Percentiles rank a stretch among this genome's conserved stretches.
These are phyloP conservation scores for Alectoria sarmentosa DNA, from an alignment of 495 filamentous ascomycete genomes.

Conservation along the genomic window DNA sequence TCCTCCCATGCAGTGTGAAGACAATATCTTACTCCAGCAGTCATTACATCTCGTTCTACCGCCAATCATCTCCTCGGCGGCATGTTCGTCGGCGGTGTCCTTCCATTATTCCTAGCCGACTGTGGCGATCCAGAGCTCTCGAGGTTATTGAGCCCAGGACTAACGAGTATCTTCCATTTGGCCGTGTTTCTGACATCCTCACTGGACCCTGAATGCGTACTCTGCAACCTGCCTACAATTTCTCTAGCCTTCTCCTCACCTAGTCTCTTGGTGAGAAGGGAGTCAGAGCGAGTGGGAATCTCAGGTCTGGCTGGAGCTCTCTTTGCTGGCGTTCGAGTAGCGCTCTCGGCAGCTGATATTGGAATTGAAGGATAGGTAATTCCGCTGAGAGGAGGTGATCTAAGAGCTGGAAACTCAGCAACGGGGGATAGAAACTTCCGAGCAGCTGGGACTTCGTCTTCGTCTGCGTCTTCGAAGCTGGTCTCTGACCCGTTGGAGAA, in stretches of 20 bases:
- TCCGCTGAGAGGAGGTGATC: slow-evolving; percentile 14
- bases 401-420: slow-evolving; percentile 19
- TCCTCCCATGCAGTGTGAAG: not conserved
- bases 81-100: not conserved
- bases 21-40: slow-evolving; percentile 5
- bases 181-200: slow-evolving; percentile 16
- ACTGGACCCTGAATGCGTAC: not conserved
- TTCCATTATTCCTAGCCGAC: not conserved
- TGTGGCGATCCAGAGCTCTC: slow-evolving; percentile 16
- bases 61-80: not conserved
- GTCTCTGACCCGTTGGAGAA: slow-evolving; percentile 22
- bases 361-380: slow-evolving; percentile 18
- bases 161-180: slow-evolving; percentile 25
- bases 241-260: slow-evolving; percentile 17
- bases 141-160: slow-evolving; percentile 20
- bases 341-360: slow-evolving; percentile 19
- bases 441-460: slow-evolving; percentile 14
- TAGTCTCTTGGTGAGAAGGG: slow-evolving; percentile 11
- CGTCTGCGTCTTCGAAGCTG: slow-evolving; percentile 26
- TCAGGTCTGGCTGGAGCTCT: slow-evolving; percentile 10
- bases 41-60: slow-evolving; percentile 3
- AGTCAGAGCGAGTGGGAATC: slow-evolving; percentile 4
- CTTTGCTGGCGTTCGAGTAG: slow-evolving; percentile 11
- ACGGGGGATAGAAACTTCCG: slow-evolving; percentile 21
- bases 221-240: slow-evolving; percentile 12